Conservation (phyloP, 2,329 filamentous ascomycete genomes). For the Apiospora phragmitis region DNA sequence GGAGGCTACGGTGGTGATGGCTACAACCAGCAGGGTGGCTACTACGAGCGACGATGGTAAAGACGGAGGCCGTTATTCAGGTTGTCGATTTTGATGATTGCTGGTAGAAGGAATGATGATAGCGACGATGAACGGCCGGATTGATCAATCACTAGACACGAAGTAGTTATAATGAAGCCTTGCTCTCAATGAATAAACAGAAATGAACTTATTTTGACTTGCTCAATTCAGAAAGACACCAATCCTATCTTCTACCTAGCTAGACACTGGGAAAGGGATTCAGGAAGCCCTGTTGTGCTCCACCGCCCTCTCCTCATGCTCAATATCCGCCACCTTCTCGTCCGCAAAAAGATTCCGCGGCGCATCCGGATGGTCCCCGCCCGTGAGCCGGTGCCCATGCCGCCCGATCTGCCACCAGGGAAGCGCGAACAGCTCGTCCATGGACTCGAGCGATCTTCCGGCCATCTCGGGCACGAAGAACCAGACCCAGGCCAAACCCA, state of each 20-base stretch:
- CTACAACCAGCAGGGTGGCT: neutral
- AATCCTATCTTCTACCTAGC: neutral
- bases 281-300: neutral
- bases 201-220: neutral
- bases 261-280: neutral
- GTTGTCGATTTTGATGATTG: neutral
- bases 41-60: neutral
- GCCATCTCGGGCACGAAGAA: slow-evolving; percentile 73
- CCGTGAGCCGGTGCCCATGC: neutral
- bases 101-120: neutral
- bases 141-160: neutral
- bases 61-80: neutral
- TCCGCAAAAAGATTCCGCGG: neutral
- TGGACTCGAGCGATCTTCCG: slow-evolving; percentile 65
- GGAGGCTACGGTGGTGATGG: neutral
- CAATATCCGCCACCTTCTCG: neutral
- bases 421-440: slow-evolving; percentile 71
- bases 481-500: slow-evolving; percentile 71
- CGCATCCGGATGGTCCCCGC: neutral
- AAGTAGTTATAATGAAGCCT: neutral
- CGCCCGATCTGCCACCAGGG: slow-evolving; percentile 8
- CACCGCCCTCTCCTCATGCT: slow-evolving; percentile 2
- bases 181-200: neutral
- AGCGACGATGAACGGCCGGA: neutral
- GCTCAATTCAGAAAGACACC: neutral